A percentile compares a stretch with the other conserved stretches of the same genome.
phyloP scores from a whole-genome alignment of 1,139 yeast genomes.

The Suzukiozyma palmioleophila region DNA sequence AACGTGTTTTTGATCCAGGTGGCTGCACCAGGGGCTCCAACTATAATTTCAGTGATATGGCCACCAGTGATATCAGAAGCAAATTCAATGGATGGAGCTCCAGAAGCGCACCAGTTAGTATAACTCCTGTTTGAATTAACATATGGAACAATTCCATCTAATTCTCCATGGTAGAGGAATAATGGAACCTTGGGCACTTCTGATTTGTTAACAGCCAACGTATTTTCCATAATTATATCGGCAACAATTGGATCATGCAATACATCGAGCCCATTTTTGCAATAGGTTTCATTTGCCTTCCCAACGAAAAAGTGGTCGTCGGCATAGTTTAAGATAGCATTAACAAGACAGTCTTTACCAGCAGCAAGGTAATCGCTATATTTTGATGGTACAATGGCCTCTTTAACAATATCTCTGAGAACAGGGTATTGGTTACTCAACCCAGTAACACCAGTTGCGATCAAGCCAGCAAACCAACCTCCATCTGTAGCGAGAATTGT shows the following conservation, averaged over 20 bases:
- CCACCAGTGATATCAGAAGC: slow-evolving; percentile 23
- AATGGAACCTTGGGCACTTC: neutral
- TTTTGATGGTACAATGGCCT: neutral
- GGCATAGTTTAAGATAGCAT: neutral
- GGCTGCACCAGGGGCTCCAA: slow-evolving; percentile 28
- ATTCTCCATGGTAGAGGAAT: slow-evolving; percentile 1
- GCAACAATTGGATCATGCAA: neutral
- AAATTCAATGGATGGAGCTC: slow-evolving; percentile 25
- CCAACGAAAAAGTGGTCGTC: neutral
- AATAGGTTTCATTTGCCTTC: neutral
- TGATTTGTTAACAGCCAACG: slow-evolving; percentile 4
- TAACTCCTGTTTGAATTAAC: neutral
- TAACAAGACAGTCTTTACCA: neutral
- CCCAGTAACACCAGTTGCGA: slow-evolving; percentile 23
- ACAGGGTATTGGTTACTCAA: slow-evolving; percentile 24
- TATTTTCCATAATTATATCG: neutral
- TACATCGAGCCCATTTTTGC: neutral
- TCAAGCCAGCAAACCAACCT: slow-evolving; percentile 21
- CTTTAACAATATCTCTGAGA: neutral
- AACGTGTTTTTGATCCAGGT: slow-evolving; percentile 21
- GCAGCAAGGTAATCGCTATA: neutral
- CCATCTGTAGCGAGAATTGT: slow-evolving; percentile 20
- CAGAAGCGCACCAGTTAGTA: slow-evolving; percentile 1
- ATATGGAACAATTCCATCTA: slow-evolving; percentile 1
- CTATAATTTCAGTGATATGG: slow-evolving; percentile 22